Evolutionary conservation across 108 stramenopile genomes (phyloP).

Genomic region (Nitzschia sp.): DNA sequence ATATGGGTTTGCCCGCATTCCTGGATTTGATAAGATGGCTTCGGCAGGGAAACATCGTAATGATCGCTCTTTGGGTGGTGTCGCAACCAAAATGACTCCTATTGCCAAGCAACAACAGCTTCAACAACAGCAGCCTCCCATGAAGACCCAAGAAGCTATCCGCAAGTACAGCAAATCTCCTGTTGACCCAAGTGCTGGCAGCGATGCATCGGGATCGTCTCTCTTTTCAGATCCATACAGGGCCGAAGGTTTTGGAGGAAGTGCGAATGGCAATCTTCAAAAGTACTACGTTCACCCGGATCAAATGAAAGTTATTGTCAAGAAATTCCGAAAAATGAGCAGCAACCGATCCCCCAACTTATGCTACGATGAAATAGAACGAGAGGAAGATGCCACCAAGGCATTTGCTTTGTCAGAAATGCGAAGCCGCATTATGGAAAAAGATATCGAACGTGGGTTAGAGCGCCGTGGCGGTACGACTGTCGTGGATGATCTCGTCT

Average conservation of each 20-base stretch:
- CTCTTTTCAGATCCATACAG: conserved; percentile 25
- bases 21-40: conserved; percentile 43
- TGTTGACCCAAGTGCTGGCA: conserved; percentile 1
- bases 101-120: not conserved
- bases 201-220: conserved; percentile 20
- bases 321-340: conserved; percentile 70
- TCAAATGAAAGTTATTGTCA: conserved; percentile 59
- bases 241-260: conserved; percentile 10
- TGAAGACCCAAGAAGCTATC: conserved; percentile 5
- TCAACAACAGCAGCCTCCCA: not conserved
- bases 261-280: conserved; percentile 40
- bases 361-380: conserved; percentile 49
- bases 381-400: conserved; percentile 74
- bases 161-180: not conserved
- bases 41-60: conserved; percentile 28
- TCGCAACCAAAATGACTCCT: not conserved
- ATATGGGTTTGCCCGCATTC: conserved; percentile 44
- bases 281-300: conserved; percentile 62
- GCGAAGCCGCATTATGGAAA: conserved; percentile 90
- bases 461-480: conserved; percentile 79
- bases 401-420: conserved; percentile 85
- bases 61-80: conserved; percentile 18
- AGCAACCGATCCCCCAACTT: conserved; percentile 41
- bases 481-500: conserved; percentile 75
- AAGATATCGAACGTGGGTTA: conserved; percentile 83